These are phyloP conservation scores for Sugiyamaella floridensis DNA, from an alignment of 805 yeast species.

Conservation along the genomic window DNA sequence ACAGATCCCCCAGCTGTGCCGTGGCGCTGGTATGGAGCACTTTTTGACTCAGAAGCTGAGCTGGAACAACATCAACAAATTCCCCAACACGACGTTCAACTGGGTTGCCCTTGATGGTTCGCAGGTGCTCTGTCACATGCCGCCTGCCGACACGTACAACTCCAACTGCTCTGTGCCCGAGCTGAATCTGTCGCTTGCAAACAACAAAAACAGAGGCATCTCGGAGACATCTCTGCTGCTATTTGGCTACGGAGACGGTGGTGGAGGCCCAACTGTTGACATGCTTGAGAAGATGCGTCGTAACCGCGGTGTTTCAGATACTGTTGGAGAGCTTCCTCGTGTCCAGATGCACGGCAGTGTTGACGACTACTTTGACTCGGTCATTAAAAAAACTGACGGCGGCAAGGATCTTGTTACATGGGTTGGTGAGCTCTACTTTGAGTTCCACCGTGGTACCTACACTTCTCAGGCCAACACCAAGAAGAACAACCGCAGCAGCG, in stretches of 20 bases:
- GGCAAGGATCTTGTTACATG: conserved; percentile 75
- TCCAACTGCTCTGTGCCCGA: conserved; percentile 91
- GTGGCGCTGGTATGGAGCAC: conserved; percentile 71
- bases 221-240: conserved; percentile 74
- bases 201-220: conserved; percentile 76
- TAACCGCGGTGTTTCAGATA: conserved; percentile 81
- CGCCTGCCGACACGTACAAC: conserved; percentile 96
- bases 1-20: conserved; percentile 89
- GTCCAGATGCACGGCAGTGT: conserved; percentile 72
- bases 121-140: conserved; percentile 94
- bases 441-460: conserved; percentile 95
- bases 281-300: conserved; percentile 90
- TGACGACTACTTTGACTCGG: conserved; percentile 64
- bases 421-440: conserved; percentile 91
- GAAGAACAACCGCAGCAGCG: conserved; percentile 68
- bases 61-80: conserved; percentile 91
- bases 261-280: conserved; percentile 94
- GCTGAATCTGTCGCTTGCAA: conserved; percentile 66
- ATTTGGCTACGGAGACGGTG: conserved; percentile 96
- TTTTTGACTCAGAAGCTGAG: conserved; percentile 90
- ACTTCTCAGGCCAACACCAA: conserved; percentile 88
- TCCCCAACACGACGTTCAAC: conserved; percentile 87
- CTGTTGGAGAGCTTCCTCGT: conserved; percentile 73
- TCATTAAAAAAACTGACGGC: conserved; percentile 52
- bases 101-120: conserved; percentile 96